phyloP scores from a whole-genome alignment of 2,329 filamentous ascomycete species.

The Periconia sp. region DNA sequence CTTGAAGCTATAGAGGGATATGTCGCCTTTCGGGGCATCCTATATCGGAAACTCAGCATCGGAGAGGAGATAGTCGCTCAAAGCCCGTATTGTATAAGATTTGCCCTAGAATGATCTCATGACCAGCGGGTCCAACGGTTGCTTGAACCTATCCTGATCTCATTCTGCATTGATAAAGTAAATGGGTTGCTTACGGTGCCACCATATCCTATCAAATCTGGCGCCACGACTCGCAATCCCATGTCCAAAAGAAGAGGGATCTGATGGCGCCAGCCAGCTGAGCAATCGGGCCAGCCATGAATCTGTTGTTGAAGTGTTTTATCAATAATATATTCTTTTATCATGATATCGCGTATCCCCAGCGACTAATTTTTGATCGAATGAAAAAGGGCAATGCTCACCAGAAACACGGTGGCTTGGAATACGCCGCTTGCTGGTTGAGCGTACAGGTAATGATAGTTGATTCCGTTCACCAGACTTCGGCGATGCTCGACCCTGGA shows the following conservation, averaged over 20 bases:
- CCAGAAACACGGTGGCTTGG: constrained; percentile 58
- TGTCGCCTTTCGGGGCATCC: constrained; percentile 51
- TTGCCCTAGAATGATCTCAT: not conserved
- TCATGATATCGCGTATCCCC: constrained; percentile 9
- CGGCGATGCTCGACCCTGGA: constrained; percentile 66
- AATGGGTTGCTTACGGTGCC: constrained; percentile 57
- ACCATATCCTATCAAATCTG: constrained; percentile 86
- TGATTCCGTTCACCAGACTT: constrained; percentile 66
- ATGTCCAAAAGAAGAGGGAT: constrained; percentile 73
- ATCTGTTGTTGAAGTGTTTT: constrained; percentile 45
- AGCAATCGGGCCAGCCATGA: constrained; percentile 82
- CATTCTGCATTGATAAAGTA: constrained; percentile 6
- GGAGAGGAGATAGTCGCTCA: constrained; percentile 8
- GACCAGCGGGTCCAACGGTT: not conserved
- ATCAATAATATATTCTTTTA: constrained; percentile 5
- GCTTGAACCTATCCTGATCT: constrained; percentile 11
- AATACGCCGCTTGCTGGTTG: constrained; percentile 47
- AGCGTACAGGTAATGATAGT: constrained; percentile 65
- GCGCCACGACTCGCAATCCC: constrained; percentile 76
- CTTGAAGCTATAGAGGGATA: constrained; percentile 70
- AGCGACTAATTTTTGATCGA: constrained; percentile 15
- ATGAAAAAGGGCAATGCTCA: constrained; percentile 29
- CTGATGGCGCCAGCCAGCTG: constrained; percentile 86
- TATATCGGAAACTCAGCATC: constrained; percentile 25
- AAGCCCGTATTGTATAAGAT: constrained; percentile 5